Evolutionary conservation across 2,329 filamentous ascomycete genomes (phyloP).

Genomic region (Aspergillus clavatus): DNA sequence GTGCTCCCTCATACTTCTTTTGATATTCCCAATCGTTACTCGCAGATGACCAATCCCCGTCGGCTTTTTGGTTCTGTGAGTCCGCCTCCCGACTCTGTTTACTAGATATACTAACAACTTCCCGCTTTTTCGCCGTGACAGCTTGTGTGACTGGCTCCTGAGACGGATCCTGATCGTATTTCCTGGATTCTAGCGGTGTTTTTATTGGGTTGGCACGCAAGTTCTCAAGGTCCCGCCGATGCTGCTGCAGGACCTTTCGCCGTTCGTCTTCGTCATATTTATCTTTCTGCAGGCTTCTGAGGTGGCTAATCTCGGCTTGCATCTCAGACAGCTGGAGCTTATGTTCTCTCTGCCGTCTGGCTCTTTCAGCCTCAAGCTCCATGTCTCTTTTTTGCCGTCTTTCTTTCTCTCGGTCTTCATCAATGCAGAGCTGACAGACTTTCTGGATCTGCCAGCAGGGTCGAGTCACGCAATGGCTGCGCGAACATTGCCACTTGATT

Average conservation of each 20-base stretch:
- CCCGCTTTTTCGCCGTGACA: neutral
- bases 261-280: slow-evolving; percentile 16
- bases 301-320: slow-evolving; percentile 21
- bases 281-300: slow-evolving; percentile 16
- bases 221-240: slow-evolving; percentile 14
- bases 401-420: slow-evolving; percentile 44
- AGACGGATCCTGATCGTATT: neutral
- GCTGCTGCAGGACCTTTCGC: slow-evolving; percentile 16
- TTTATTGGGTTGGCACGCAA: slow-evolving; percentile 5
- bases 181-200: neutral
- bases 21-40: slow-evolving; percentile 57
- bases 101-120: neutral
- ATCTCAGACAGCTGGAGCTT: slow-evolving; percentile 18
- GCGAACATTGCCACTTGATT: slow-evolving; percentile 47
- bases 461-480: slow-evolving; percentile 48
- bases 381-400: slow-evolving; percentile 49
- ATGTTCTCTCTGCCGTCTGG: slow-evolving; percentile 19
- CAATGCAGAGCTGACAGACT: slow-evolving; percentile 50
- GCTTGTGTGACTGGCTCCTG: neutral
- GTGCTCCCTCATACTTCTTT: slow-evolving; percentile 50
- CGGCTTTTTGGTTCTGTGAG: neutral
- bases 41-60: slow-evolving; percentile 28
- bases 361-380: slow-evolving; percentile 37
- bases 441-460: slow-evolving; percentile 42
- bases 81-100: no score